Evolutionary conservation across 1,284 basidiomycete species (phyloP).

Genomic region (Taiwanofungus camphoratus): DNA sequence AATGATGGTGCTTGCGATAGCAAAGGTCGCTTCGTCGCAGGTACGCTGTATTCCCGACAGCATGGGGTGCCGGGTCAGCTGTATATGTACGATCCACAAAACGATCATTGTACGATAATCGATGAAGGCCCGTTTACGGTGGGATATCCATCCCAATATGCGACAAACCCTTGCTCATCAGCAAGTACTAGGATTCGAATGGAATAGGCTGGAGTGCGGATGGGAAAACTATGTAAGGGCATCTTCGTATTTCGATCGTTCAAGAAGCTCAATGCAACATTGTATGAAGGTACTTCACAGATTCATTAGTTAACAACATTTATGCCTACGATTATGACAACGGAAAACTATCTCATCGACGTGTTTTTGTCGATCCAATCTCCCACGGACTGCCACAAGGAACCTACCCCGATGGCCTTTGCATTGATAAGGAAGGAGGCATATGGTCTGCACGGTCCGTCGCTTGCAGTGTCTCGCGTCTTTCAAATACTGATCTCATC

Average conservation of each 20-base stretch:
- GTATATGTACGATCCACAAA: conserved; percentile 52
- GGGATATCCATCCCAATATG: conserved; percentile 14
- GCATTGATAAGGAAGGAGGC: conserved; percentile 57
- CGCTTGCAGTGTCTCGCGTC: conserved; percentile 7
- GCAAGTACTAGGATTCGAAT: conserved; percentile 47
- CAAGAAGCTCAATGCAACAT: neutral
- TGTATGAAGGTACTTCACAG: conserved; percentile 56
- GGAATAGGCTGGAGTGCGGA: conserved; percentile 61
- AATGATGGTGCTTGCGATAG: conserved; percentile 68
- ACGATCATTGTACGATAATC: conserved; percentile 40
- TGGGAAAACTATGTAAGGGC: conserved; percentile 49
- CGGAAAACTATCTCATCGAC: conserved; percentile 48
- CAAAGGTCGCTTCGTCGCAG: conserved; percentile 59
- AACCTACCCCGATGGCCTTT: conserved; percentile 59
- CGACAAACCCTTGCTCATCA: conserved; percentile 7
- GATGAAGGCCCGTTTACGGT: conserved; percentile 66
- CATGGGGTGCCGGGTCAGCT: conserved; percentile 49
- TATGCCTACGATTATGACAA: conserved; percentile 61
- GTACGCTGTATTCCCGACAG: conserved; percentile 48
- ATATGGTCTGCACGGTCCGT: conserved; percentile 63
- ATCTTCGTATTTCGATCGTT: conserved; percentile 1
- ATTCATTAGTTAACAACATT: conserved; percentile 56
- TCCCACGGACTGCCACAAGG: conserved; percentile 43
- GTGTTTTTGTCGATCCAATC: conserved; percentile 51
- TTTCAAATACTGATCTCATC: conserved; percentile 11